A percentile compares a stretch with the other conserved stretches of the same genome.
These are phyloP conservation scores for Colletotrichum coccodes DNA, from an alignment of 2,329 filamentous ascomycete species.

Conservation along the genomic window DNA sequence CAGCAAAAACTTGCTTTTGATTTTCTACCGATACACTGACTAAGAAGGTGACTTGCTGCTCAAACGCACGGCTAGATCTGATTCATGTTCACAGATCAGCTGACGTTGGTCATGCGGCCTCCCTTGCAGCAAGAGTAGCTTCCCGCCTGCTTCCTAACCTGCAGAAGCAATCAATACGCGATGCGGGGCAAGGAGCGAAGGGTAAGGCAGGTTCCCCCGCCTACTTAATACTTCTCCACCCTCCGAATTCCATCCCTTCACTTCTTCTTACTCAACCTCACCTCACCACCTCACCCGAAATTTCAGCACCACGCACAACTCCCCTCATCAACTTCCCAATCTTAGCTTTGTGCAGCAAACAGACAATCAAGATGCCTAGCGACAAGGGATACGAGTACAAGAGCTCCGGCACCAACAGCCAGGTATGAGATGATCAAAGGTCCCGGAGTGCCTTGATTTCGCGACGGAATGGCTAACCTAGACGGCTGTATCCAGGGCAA, in stretches of 20 bases:
- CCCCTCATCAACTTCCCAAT: neutral
- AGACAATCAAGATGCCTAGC: constrained; percentile 33
- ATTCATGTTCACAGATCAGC: neutral
- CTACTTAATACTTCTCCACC: neutral
- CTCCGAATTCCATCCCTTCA: neutral
- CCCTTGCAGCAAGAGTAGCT: neutral
- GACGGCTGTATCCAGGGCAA: constrained; percentile 62
- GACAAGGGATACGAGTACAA: constrained; percentile 52
- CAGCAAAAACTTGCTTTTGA: neutral
- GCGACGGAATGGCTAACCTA: neutral
- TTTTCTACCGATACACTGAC: neutral
- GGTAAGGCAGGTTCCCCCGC: neutral
- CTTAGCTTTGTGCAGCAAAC: neutral
- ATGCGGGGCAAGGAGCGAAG: neutral
- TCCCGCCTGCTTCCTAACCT: neutral
- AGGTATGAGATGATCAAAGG: constrained; percentile 54
- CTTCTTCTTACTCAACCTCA: neutral
- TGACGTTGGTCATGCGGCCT: neutral
- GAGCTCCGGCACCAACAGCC: constrained; percentile 69
- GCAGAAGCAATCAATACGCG: neutral
- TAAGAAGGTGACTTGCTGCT: neutral
- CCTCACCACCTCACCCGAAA: neutral
- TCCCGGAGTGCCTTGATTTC: too few relatives aligned
- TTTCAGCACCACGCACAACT: neutral
- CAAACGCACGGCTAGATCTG: neutral